Percentiles rank a stretch among this genome's conserved stretches.
Conservation (phyloP, 306 rosid genomes). For the Begonia masoniana region DNA sequence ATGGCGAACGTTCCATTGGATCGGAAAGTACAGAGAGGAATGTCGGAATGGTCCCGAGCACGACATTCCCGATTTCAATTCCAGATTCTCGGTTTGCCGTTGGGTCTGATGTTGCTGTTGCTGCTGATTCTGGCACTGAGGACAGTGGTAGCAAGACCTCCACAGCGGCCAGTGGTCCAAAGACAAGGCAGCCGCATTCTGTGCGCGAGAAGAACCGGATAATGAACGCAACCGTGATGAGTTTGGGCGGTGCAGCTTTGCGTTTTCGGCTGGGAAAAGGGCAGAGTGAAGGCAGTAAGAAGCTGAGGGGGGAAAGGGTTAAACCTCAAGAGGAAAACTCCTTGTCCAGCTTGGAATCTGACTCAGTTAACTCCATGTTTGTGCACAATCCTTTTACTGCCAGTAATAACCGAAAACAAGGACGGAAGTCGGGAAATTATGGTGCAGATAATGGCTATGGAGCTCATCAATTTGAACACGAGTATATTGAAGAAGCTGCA, state of each 20-base stretch:
- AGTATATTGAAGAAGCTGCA: slow-evolving; percentile 40
- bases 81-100: slow-evolving; percentile 52
- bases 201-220: slow-evolving; percentile 27
- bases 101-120: slow-evolving; percentile 51
- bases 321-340: slow-evolving; percentile 61
- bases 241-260: slow-evolving; percentile 28
- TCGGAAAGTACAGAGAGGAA: slow-evolving; percentile 33
- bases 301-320: slow-evolving; percentile 53
- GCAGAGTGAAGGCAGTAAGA: slow-evolving; percentile 43
- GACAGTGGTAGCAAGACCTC: slow-evolving; percentile 85
- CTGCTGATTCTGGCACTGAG: slow-evolving; percentile 83
- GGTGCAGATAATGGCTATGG: slow-evolving; percentile 46
- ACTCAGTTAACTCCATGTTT: slow-evolving; percentile 75
- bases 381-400: slow-evolving; percentile 31
- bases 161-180: slow-evolving; percentile 76
- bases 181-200: slow-evolving; percentile 26
- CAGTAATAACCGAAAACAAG: slow-evolving; percentile 49
- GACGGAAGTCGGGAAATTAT: slow-evolving; percentile 27
- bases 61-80: slow-evolving; percentile 35
- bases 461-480: slow-evolving; percentile 36
- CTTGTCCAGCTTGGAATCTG: slow-evolving; percentile 72
- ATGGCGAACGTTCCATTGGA: slow-evolving; percentile 36
- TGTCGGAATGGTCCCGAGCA: slow-evolving; percentile 28
- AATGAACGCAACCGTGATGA: slow-evolving; percentile 29
- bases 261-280: slow-evolving; percentile 42